phyloP scores from a whole-genome alignment of 2,329 filamentous ascomycete species.

The Thelonectria blattea region DNA sequence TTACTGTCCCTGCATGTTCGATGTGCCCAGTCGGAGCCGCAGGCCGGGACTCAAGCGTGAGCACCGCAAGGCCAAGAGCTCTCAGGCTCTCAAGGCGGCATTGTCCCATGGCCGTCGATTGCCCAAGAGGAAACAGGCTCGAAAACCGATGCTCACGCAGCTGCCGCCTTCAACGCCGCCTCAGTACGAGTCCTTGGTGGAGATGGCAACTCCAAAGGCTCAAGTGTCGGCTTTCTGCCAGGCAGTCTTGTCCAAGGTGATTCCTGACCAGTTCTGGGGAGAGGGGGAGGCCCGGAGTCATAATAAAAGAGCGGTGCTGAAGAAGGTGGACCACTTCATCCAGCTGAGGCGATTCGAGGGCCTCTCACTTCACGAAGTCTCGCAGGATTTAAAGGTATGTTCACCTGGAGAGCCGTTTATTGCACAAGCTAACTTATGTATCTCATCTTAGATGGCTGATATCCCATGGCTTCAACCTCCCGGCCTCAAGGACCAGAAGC shows the following conservation, averaged over 20 bases:
- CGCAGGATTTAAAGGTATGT: constrained; percentile 75
- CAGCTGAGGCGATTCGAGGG: constrained; percentile 80
- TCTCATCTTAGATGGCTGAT: constrained; percentile 60
- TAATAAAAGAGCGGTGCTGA: constrained; percentile 69
- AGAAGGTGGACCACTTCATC: constrained; percentile 79
- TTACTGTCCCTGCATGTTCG: constrained; percentile 70
- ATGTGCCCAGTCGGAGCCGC: constrained; percentile 22
- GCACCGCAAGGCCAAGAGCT: constrained; percentile 6
- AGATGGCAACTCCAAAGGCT: constrained; percentile 69
- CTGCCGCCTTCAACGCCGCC: constrained; percentile 18
- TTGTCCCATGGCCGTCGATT: constrained; percentile 23
- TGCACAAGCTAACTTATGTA: not conserved
- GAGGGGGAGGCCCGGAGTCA: constrained; percentile 53
- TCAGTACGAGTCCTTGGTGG: constrained; percentile 57
- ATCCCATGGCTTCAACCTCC: constrained; percentile 76
- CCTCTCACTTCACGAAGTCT: constrained; percentile 77
- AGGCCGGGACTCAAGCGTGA: constrained; percentile 17
- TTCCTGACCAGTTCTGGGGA: constrained; percentile 81
- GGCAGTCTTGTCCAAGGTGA: constrained; percentile 72
- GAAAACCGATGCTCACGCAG: constrained; percentile 7
- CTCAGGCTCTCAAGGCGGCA: not conserved
- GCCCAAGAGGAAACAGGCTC: constrained; percentile 18
- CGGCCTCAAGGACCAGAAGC: constrained; percentile 54
- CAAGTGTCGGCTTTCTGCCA: constrained; percentile 88
- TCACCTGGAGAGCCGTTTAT: not conserved